Evolutionary conservation across 345 rosid species (phyloP).

Genomic region (Citrus trifoliata): DNA sequence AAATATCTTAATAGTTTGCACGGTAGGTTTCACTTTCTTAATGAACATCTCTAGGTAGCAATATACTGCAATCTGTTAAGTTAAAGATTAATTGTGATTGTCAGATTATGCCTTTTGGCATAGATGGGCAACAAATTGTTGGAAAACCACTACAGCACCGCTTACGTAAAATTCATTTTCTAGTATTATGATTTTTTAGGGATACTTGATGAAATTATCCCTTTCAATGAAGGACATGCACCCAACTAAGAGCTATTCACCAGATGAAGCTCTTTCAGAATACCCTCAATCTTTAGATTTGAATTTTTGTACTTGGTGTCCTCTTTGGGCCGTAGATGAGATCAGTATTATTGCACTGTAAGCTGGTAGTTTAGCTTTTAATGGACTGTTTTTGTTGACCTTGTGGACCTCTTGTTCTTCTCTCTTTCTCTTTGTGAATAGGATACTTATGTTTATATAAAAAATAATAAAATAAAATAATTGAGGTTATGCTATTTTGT

Average conservation of each 20-base stretch:
- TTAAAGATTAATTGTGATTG: not conserved
- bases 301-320: not conserved
- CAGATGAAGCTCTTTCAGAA: no score
- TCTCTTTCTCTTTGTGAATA: not conserved
- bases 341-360: not conserved
- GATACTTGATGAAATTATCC: no score
- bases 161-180: not conserved
- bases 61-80: not conserved
- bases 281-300: not conserved
- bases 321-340: not conserved
- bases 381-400: not conserved
- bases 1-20: not conserved
- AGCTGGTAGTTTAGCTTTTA: not conserved
- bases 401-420: not conserved
- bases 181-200: not conserved
- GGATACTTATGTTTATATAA: not conserved
- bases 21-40: not conserved
- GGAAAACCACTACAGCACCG: not conserved
- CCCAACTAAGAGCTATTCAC: no score
- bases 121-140: not conserved
- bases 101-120: not conserved
- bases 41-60: not conserved
- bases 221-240: no score
- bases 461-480: not conserved
- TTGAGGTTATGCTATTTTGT: constrained; percentile 3